Conservation (phyloP, 257 asterid genomes). For the Solanum corneliomulleri region DNA sequence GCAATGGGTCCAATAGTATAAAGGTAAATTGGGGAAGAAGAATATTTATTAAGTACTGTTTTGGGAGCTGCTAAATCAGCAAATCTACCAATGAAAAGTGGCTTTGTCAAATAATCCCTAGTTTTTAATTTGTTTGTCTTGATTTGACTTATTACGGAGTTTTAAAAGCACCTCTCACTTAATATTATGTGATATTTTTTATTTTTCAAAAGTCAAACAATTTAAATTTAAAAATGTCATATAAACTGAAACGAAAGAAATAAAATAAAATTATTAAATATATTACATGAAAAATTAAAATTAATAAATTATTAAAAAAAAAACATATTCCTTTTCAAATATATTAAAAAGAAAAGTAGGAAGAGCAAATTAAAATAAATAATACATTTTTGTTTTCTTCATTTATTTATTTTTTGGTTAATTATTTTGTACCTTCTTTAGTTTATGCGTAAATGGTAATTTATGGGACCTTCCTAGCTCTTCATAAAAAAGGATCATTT, state of each 20-base stretch:
- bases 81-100: background rate
- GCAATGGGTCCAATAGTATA: background rate
- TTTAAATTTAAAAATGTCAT: no score
- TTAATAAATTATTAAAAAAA: background rate
- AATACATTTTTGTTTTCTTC: background rate
- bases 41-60: background rate
- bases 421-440: background rate
- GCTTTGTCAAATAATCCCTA: background rate
- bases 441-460: background rate
- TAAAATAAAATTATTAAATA: no score
- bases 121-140: background rate
- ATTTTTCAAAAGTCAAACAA: rapidly evolving
- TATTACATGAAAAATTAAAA: background rate
- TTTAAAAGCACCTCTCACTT: background rate
- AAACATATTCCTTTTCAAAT: background rate
- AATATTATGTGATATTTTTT: no score
- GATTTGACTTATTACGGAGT: background rate
- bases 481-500: background rate
- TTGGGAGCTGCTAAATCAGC: background rate
- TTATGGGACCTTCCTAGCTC: background rate
- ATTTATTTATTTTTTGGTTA: background rate
- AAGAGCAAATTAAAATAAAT: background rate
- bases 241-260: no score
- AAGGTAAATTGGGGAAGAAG: background rate
- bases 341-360: background rate